Conservation (phyloP, 257 asterid species). For the Osmanthus fragrans region DNA sequence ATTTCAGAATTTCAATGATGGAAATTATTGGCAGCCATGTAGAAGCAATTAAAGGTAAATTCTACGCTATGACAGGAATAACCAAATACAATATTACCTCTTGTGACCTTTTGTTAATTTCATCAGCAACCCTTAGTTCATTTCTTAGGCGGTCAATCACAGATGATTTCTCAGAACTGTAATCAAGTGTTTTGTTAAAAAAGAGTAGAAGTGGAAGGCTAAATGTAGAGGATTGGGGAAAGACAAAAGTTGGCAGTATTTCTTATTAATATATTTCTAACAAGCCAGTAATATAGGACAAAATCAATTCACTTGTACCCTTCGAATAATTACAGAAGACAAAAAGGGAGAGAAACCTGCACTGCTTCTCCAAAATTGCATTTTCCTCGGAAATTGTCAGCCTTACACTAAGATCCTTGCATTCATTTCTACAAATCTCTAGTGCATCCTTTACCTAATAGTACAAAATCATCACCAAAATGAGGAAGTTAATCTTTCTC, state of each 20-base stretch:
- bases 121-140: slow-evolving; percentile 44
- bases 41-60: slow-evolving; percentile 14
- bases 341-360: slow-evolving; percentile 44
- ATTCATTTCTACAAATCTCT: slow-evolving; percentile 50
- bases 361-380: slow-evolving; percentile 34
- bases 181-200: slow-evolving; percentile 20
- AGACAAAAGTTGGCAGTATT: background rate
- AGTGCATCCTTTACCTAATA: slow-evolving; percentile 57
- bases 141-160: slow-evolving; percentile 46
- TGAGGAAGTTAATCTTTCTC: slow-evolving; percentile 8
- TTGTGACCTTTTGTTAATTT: slow-evolving; percentile 35
- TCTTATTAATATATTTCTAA: slow-evolving; percentile 3
- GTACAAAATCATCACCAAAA: slow-evolving; percentile 22
- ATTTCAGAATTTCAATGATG: slow-evolving; percentile 27
- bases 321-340: background rate
- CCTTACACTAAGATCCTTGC: slow-evolving; percentile 46
- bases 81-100: slow-evolving; percentile 40
- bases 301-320: background rate
- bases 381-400: slow-evolving; percentile 36
- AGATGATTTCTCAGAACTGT: slow-evolving; percentile 41
- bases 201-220: slow-evolving; percentile 13
- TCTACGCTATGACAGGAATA: slow-evolving; percentile 12
- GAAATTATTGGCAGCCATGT: slow-evolving; percentile 22
- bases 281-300: background rate
- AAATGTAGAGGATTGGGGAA: background rate